Evolutionary conservation across 192 early-diverging fungal species (phyloP).

Genomic region (Coemansia sp.): DNA sequence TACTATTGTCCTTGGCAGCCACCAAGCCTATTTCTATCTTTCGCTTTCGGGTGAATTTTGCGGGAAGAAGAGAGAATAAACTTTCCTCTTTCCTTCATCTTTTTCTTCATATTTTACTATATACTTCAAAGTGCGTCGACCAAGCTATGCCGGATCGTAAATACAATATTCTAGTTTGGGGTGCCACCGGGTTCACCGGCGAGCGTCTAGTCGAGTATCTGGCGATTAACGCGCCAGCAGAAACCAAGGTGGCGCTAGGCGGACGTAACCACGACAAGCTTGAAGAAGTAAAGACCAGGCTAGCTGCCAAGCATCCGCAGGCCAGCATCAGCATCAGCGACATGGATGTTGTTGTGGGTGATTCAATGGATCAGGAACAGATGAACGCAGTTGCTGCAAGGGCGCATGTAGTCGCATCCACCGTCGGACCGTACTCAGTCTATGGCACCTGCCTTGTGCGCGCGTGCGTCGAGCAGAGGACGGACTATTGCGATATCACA

Average conservation of each 20-base stretch:
- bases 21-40: no score
- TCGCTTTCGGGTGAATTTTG: no score
- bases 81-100: no score
- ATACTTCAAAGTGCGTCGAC: neutral
- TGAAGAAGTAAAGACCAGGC: slow-evolving; percentile 54
- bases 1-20: no score
- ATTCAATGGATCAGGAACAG: slow-evolving; percentile 61
- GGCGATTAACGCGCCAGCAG: slow-evolving; percentile 49
- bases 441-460: slow-evolving; percentile 68
- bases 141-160: slow-evolving; percentile 46
- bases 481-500: slow-evolving; percentile 92
- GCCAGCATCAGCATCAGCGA: slow-evolving; percentile 5
- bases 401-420: slow-evolving; percentile 76
- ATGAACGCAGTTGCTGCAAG: slow-evolving; percentile 64
- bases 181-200: slow-evolving; percentile 88
- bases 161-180: slow-evolving; percentile 68
- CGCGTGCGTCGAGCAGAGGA: slow-evolving; percentile 50
- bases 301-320: slow-evolving; percentile 58
- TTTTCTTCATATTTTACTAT: no score
- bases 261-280: slow-evolving; percentile 75
- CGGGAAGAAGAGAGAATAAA: no score
- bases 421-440: slow-evolving; percentile 79
- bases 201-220: slow-evolving; percentile 69
- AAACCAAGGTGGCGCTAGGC: slow-evolving; percentile 74
- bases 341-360: slow-evolving; percentile 71